A percentile compares a stretch with the other conserved stretches of the same genome.
phyloP scores from a whole-genome alignment of 371 early-diverging fungal genomes.

The Nematocida ausubeli region DNA sequence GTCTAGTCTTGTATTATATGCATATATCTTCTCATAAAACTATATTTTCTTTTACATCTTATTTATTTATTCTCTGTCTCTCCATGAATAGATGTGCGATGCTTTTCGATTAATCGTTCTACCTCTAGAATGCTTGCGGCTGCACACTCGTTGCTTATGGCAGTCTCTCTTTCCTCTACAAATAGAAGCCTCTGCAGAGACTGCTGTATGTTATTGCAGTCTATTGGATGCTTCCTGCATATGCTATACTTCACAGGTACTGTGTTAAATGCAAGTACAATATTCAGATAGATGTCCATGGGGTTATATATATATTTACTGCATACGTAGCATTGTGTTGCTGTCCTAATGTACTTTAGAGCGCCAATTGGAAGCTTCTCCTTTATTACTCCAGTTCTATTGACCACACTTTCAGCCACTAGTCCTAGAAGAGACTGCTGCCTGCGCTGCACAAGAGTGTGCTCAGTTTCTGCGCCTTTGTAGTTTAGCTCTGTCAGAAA shows the following conservation, averaged over 20 bases:
- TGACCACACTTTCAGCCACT: neutral
- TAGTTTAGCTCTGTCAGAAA: conserved; percentile 48
- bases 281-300: neutral
- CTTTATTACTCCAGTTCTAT: neutral
- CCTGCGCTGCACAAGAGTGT: neutral
- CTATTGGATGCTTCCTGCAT: neutral
- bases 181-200: neutral
- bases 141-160: too few species aligned
- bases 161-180: neutral
- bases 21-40: too few species aligned
- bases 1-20: too few species aligned
- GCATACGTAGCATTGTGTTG: neutral
- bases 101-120: too few species aligned
- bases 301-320: neutral
- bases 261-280: neutral
- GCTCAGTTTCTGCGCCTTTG: too few species aligned
- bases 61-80: too few species aligned
- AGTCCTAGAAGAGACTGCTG: neutral
- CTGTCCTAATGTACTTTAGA: neutral
- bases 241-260: neutral
- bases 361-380: neutral
- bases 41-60: too few species aligned
- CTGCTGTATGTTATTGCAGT: neutral
- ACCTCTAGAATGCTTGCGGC: too few species aligned
- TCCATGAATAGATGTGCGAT: too few species aligned